Evolutionary conservation across 352 stramenopile genomes (phyloP), one percentile per base, ranked within the genome.

Genomic region (Plasmopara viticola): DNA sequence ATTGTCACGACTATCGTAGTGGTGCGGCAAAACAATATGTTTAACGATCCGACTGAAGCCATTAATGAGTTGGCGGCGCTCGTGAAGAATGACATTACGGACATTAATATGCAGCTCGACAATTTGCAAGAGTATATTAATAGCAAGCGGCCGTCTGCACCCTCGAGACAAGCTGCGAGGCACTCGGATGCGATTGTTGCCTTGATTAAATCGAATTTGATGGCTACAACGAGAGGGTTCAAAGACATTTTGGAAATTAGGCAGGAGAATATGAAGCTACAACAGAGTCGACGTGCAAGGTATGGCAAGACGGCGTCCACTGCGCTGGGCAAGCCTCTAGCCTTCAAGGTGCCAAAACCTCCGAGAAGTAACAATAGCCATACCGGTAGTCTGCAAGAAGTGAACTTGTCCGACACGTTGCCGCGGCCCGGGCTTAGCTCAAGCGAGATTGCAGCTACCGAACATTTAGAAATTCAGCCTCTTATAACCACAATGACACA

Each of bases 21-120:
- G 48, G 80, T 94, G 31, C 74, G 81, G 33, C 78, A 94, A 64
- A 90, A 89, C 55, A 94, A 89, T 68, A 91, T 94, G 78, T 94
- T 94, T 51, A 91, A 94, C 49, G 83, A 94, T 56, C 83, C 83
- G 18, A 89, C 78, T 0, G 76, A 85, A 53, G 66, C 79, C 35
- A 94, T 94, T 51, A 94, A 94, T 45, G 80, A 87, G 65, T 62
- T 91, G 40, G 80, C 81, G 5, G 70, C 69, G 44, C 69, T 90
- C 4, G 77, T 94, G 39, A 91, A 94, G 71, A 87, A 90, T 41
- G 83, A 94, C 51, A 94, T 94, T 57, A 94, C 80, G 7, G 67
- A 83, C 37, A 93, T 93, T 66, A 90, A 90, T 54, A 75, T 81
- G 50, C 79, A 94, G 63, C 68, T 94, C 38, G 81, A 94, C 60